A percentile compares a stretch with the other conserved stretches of the same genome.
These are phyloP conservation scores for Claviceps arundinis DNA, from an alignment of 2,329 filamentous ascomycete genomes.

Conservation along the genomic window DNA sequence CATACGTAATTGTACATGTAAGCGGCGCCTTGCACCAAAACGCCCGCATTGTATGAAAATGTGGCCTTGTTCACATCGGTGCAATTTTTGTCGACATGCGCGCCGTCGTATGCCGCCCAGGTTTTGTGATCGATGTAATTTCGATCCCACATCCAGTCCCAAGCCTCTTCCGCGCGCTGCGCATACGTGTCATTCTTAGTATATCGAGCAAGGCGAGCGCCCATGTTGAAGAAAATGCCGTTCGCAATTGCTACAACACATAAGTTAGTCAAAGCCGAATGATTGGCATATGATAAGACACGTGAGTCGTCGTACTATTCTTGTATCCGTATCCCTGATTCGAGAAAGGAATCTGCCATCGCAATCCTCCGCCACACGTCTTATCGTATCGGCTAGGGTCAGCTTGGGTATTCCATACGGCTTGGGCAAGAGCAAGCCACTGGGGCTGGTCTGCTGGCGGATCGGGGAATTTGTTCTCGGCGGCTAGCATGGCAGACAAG, in stretches of 20 bases:
- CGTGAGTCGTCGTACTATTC: conserved; percentile 34
- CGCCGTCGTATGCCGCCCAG: conserved; percentile 54
- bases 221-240: conserved; percentile 50
- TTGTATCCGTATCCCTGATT: conserved; percentile 70
- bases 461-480: conserved; percentile 50
- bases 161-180: conserved; percentile 46
- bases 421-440: conserved; percentile 54
- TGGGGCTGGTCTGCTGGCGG: conserved; percentile 39
- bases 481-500: conserved; percentile 52
- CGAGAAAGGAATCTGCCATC: conserved; percentile 66
- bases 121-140: conserved; percentile 45
- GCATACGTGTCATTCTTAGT: conserved; percentile 53
- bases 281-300: background rate
- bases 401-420: conserved; percentile 53
- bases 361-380: conserved; percentile 54
- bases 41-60: conserved; percentile 54
- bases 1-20: conserved; percentile 54
- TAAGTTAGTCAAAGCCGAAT: background rate
- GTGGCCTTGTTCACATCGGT: conserved; percentile 46
- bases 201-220: conserved; percentile 57
- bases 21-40: conserved; percentile 48
- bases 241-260: conserved; percentile 38
- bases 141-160: conserved; percentile 44
- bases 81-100: conserved; percentile 44
- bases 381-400: conserved; percentile 47